Percentiles rank a stretch among this genome's conserved stretches.
These are phyloP conservation scores for Ajuga chamaepitys DNA, from an alignment of 257 asterid genomes.

Conservation along the genomic window DNA sequence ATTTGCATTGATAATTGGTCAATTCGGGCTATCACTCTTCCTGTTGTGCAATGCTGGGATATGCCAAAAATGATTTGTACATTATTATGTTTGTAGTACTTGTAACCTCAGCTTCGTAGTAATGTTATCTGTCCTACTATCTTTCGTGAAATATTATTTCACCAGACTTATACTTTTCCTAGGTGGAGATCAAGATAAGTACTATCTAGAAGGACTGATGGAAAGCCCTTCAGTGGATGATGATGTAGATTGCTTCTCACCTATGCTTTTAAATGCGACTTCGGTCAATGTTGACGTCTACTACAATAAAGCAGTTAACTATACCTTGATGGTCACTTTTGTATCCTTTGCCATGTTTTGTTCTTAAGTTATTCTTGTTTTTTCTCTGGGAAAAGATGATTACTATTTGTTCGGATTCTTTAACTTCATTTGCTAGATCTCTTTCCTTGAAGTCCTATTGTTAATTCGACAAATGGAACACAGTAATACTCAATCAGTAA, in stretches of 20 bases:
- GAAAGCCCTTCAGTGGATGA: constrained; percentile 98
- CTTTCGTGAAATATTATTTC: not conserved
- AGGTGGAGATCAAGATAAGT: constrained; percentile 82
- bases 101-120: not conserved
- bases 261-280: constrained; percentile 85
- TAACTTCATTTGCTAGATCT: constrained; percentile 50
- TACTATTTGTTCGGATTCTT: constrained; percentile 38
- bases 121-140: not conserved
- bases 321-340: constrained; percentile 98
- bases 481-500: constrained; percentile 93
- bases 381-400: not conserved
- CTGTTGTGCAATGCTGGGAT: not conserved
- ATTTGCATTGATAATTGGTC: not conserved
- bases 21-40: not conserved
- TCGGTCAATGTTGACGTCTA: constrained; percentile 81
- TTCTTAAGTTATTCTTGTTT: not conserved
- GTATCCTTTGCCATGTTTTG: constrained; percentile 64
- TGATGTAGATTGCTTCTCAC: constrained; percentile 90
- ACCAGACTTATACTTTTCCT: constrained; percentile 21
- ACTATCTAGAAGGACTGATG: constrained; percentile 88
- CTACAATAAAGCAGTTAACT: constrained; percentile 92
- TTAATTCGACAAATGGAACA: constrained; percentile 97
- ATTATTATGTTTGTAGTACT: not conserved
- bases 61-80: not conserved
- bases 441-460: constrained; percentile 88